Base-by-base conservation (phyloP, 441 rosid species). In the Gossypium laxum region DNA sequence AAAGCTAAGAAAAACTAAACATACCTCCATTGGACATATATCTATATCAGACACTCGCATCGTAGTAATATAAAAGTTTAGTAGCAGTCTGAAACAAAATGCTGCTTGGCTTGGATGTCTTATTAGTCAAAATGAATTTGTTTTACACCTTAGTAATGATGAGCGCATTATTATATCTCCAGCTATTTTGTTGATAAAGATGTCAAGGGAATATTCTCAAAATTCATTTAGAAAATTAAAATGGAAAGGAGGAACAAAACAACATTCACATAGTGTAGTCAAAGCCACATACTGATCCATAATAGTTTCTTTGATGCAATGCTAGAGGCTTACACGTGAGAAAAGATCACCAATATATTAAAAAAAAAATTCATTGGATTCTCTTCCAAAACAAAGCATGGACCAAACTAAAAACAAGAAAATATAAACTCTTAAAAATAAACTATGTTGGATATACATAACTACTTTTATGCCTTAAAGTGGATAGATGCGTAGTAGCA, bases 311-410 rank as follows among this genome's bases (percentile, higher is more conserved):
- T 62, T 62, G 67, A 38, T 38, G 17, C 51, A 41, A 38, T 8
- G 65, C 5, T 30, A 7, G 99, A 76, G 34, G 5, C 18, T 60
- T 60, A 60, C 11, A 58, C 34, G 6, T 30, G 50, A 18, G 50
- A 38, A 62, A 2, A 38, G 43, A 38, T 38, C 43, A 38, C 43
- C 11, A 38, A 38, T 38, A 7, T 38, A 38, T 38, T 38, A 3
- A 38, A 38, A 38, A 34, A 34, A 34, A 38, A 34, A 1, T 1
- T 38, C 19, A 41, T 7, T 14, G 24, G 8, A 22, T 48, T 48
- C 2, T 10, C 45, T 26, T 15, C 21, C 43, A 48, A 47, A 66
- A 50, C 17, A 51, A 50, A 14, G 41, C 41, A 66, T 2, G n/a
- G 11, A 7, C 43, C 43, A 38, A 38, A 38, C 11, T 38, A 7